Base-by-base conservation (phyloP, 1,284 basidiomycete species). In the Sparassis latifolia region DNA sequence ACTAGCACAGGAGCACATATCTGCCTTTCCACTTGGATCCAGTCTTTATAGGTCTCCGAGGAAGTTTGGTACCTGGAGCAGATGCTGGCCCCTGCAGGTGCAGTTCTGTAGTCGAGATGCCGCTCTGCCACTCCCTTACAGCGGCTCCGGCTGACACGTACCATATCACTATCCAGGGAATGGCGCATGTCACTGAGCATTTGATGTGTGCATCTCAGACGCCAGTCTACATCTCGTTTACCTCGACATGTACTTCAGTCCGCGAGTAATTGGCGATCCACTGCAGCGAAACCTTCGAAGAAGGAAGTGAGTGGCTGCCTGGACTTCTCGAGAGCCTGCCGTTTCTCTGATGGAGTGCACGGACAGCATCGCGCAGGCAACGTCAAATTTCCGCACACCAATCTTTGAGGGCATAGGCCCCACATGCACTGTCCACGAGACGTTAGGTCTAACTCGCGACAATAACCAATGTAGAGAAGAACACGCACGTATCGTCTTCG, bases 341-440 rank as follows among this genome's bases (percentile, higher is more conserved):
- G 89, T 95, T 69, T 97, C 94, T 46, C 94, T 78, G 59, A 96
- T 92, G 42, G 92, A 95, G 73, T 99, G 97, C 97, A 97, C 97
- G 2, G 88, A 88, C 31, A 90, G 66, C 82, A 89, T 87, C 3
- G 86, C 76, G 63, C 78, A 79, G 49, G 92, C 93, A 46, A 96
- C 85, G 68, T 98, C 95, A 49, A 95, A 90, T 0, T 91, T 92
- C 41, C 93, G 80, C 47, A 97, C 63, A 5, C 92, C 93, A 48
- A 89, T 79, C 64, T 92, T 94, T 2, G 86, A 88, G 12, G 89
- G 72, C 74, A 80, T 76, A 1, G 87, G 96, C 1, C 97, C 92
- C 92, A 65, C 91, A 93, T 4, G 82, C 56, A 75, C 87, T 92
- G 57, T 1, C 6, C 12, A 12, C 20, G 10, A 20, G 48, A n/a